phyloP scores from a whole-genome alignment of 139 green algal species.

The Spirogloea muscicola region DNA sequence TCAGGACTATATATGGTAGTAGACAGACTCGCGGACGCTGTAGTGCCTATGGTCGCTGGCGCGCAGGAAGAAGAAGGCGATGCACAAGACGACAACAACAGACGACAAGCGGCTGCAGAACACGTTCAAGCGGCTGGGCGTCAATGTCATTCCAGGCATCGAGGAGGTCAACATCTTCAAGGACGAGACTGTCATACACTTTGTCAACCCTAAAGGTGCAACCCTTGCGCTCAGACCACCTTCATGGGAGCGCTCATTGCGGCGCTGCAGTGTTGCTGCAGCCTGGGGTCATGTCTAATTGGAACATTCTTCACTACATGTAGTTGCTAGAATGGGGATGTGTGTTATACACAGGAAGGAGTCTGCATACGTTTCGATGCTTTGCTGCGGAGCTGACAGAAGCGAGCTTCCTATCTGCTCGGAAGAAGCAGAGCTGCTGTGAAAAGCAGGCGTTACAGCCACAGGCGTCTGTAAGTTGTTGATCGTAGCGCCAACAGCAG shows the following conservation, averaged over 20 bases:
- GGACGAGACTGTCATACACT: constrained; percentile 86
- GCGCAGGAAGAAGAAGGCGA: constrained; percentile 95
- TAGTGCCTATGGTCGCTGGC: constrained; percentile 3
- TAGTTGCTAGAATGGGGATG: too few species aligned
- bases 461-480: neutral
- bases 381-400: neutral
- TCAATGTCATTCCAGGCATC: constrained; percentile 98
- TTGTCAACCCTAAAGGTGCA: constrained; percentile 87
- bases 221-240: neutral
- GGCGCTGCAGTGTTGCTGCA: too few species aligned
- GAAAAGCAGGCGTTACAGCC: neutral
- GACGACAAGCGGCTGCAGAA: constrained; percentile 97
- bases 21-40: neutral
- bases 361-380: neutral
- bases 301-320: too few species aligned
- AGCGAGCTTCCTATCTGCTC: neutral
- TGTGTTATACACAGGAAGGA: neutral
- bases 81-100: constrained; percentile 91
- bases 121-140: constrained; percentile 94
- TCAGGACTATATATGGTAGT: neutral
- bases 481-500: neutral
- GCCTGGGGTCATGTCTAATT: too few species aligned
- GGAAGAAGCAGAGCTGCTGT: neutral
- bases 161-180: constrained; percentile 99
- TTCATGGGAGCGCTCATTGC: too few species aligned